Evolutionary conservation across 164 flowering plant species (phyloP), one percentile per base, ranked within the genome.

Genomic region (Pachysandra terminalis): DNA sequence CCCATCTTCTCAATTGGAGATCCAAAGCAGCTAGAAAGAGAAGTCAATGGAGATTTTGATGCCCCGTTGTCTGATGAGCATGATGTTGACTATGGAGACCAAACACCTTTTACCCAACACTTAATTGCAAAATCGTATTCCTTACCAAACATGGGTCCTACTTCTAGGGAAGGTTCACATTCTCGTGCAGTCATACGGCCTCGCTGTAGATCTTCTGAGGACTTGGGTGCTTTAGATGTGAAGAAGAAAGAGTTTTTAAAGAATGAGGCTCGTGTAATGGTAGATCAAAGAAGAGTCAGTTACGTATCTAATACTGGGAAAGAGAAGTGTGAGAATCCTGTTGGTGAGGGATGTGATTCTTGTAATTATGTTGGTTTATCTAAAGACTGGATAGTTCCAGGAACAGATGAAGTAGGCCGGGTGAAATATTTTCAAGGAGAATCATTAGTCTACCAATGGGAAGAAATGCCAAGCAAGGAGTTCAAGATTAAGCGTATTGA

Each of bases 401-500:
- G 62, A 61, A 57, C 27, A 9, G 83, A 86, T 49, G 85, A 80
- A 70, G 71, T 68, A 14, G 77, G 59, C 56, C 21, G 40, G 56
- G 71, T n/a, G 32, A 68, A 79, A 60, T 41, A 37, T 59, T 40
- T n/a, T 63, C 71, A 71, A 65, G 85, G 72, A 32, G 86, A 86
- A 66, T 63, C 76, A 66, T 79, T 82, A 24, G 66, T 19, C 68
- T 61, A 71, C 23, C 76, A 59, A 19, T 61, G 80, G 81, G 74
- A 77, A 68, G 82, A 78, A 41, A 54, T 83, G 41, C 81, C 85
- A 27, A 68, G 60, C 68, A 76, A 79, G 71, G 90, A 90, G 62
- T 90, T 86, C 65, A 89, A 78, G 80, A 68, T 79, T 21, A 90
- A 85, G 78, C 83, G 96, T 9, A 86, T 95, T 45, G 87, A 88